Base-by-base conservation (phyloP, 208 protist genomes). In the Trypanosoma rangeli region DNA sequence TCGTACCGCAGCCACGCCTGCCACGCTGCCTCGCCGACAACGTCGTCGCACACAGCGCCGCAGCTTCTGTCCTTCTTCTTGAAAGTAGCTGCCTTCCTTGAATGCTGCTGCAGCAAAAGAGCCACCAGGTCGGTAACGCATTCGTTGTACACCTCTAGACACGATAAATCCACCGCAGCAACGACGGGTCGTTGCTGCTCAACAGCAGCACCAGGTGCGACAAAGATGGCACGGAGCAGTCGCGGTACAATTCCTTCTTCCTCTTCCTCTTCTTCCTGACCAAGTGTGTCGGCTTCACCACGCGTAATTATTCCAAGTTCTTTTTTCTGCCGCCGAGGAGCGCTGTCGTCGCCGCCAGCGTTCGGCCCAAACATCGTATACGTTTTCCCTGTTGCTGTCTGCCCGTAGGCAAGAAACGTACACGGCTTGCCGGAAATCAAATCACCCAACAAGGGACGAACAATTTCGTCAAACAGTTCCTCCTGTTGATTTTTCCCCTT, bases 361-460 rank as follows among this genome's bases (percentile, higher is more conserved):
- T 49, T 22, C 3, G 73, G 73, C 0, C 89, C 89, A 67, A 93
- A 89, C 56, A 96, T 78, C 22, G 86, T 92, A 74, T 93, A 85
- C 28, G 88, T 94, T 68, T 96, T 96, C 33, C 91, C 91, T 20
- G 76, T 89, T 5, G 82, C 76, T n/a, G 91, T 96, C 64, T 92
- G 84, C 0, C 91, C 91, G 59, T 94, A 96, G n/a, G 87, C 80
- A 24, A 96, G 76, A 55, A 93, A 82, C 9, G 81, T 66, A 13
- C 46, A 52, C 0, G 26, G 60, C 37, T 31, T 58, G 26, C 60
- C 70, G 44, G 37, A 69, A 35, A 69, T 24, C 60, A 68, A 24
- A 49, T 53, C 50, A 29, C 48, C 12, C 10, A 75, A 12, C 37
- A 31, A 44, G 24, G 70, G 70, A 22, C 52, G 60, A 9, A 63